Conservation (phyloP, 192 early-diverging fungal species). For the Backusella psychrophila region DNA sequence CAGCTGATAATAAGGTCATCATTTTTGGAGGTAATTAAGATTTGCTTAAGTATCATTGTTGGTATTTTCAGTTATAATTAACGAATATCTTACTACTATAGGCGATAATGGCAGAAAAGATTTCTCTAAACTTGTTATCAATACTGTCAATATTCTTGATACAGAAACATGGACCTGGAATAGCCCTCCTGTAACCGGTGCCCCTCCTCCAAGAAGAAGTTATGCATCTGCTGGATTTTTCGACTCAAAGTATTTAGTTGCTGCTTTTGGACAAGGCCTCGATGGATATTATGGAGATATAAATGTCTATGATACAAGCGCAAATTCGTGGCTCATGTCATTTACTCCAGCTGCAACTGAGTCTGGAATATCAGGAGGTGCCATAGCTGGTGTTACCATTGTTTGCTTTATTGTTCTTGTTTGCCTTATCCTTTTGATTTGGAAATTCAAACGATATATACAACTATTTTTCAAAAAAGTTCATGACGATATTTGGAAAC, state of each 20-base stretch:
- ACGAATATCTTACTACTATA: background rate
- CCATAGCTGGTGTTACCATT: slow-evolving; percentile 22
- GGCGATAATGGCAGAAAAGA: background rate
- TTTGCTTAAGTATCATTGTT: background rate
- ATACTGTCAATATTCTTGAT: slow-evolving; percentile 4
- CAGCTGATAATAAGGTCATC: slow-evolving; percentile 11
- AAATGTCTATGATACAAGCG: slow-evolving; percentile 15
- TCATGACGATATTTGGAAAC: slow-evolving; percentile 35
- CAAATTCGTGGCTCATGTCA: slow-evolving; percentile 14
- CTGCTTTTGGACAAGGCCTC: slow-evolving; percentile 9
- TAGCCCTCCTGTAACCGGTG: background rate
- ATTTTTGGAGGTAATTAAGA: slow-evolving; percentile 22
- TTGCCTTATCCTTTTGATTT: slow-evolving; percentile 16
- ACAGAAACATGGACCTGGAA: slow-evolving; percentile 23
- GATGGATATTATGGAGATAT: slow-evolving; percentile 18
- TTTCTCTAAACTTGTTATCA: background rate
- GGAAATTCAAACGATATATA: slow-evolving; percentile 20
- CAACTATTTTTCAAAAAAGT: slow-evolving; percentile 20
- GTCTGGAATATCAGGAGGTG: background rate
- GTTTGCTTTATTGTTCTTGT: slow-evolving; percentile 19
- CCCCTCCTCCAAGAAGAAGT: slow-evolving; percentile 14
- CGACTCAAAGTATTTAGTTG: slow-evolving; percentile 9
- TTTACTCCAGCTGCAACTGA: background rate
- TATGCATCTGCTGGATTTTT: slow-evolving; percentile 21
- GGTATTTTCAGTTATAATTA: background rate